Evolutionary conservation across 1,284 basidiomycete genomes (phyloP).

Genomic region (Puccinia novopanici): DNA sequence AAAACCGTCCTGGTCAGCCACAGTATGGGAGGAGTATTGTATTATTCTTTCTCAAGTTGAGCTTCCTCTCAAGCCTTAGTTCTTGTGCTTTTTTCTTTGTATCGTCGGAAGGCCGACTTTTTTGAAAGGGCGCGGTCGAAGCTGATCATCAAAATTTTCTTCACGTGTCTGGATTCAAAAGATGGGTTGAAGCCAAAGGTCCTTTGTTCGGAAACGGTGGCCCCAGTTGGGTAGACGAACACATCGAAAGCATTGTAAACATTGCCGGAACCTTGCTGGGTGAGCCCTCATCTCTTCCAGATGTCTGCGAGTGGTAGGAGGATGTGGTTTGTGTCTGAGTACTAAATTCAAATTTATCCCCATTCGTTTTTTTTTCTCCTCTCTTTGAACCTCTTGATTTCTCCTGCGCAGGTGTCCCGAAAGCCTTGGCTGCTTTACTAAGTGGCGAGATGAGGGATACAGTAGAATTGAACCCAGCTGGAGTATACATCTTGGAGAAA

Average conservation of each 20-base stretch:
- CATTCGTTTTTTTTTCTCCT: not conserved
- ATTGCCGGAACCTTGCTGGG: slow-evolving; percentile 82
- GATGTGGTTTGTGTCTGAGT: not conserved
- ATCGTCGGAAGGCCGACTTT: not conserved
- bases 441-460: slow-evolving; percentile 78
- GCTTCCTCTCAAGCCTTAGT: not conserved
- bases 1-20: slow-evolving; percentile 87
- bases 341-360: not conserved
- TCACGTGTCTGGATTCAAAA: slow-evolving; percentile 58
- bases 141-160: slow-evolving; percentile 44
- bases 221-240: slow-evolving; percentile 83
- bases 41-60: slow-evolving; percentile 17
- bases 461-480: slow-evolving; percentile 84
- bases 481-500: slow-evolving; percentile 66
- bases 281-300: slow-evolving; percentile 42
- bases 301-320: not conserved
- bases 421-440: slow-evolving; percentile 92
- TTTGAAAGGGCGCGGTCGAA: not conserved
- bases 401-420: slow-evolving; percentile 64
- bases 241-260: slow-evolving; percentile 64
- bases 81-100: not conserved
- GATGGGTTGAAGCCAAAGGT: slow-evolving; percentile 89
- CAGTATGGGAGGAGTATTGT: slow-evolving; percentile 60
- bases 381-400: not conserved
- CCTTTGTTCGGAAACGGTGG: slow-evolving; percentile 77